phyloP scores from a whole-genome alignment of 768 basidiomycete genomes.

The Agaricus sinodeliciosus region DNA sequence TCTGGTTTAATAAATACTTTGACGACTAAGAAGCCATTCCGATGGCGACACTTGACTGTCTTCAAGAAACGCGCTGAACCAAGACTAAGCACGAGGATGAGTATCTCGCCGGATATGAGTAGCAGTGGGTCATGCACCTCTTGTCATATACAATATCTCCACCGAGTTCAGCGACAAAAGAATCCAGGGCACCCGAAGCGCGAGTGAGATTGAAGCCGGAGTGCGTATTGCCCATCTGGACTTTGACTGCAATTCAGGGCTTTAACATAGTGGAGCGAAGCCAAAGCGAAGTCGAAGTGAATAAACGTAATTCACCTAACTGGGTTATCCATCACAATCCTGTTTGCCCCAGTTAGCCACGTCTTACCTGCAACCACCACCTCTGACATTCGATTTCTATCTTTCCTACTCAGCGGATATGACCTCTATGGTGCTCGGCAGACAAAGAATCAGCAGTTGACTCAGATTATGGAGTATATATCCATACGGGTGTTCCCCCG shows the following conservation, averaged over 20 bases:
- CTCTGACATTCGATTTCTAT: no score
- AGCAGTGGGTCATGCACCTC: constrained; percentile 45
- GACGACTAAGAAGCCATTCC: constrained; percentile 77
- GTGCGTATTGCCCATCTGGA: constrained; percentile 70
- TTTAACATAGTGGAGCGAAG: constrained; percentile 2
- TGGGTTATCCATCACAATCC: neutral
- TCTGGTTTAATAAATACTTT: constrained; percentile 97
- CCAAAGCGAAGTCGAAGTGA: neutral
- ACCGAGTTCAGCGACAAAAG: constrained; percentile 84
- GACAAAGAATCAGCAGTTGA: no score
- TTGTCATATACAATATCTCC: constrained; percentile 87
- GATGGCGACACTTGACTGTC: constrained; percentile 84
- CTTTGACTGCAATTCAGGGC: neutral
- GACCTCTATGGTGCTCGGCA: no score
- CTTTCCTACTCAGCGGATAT: no score
- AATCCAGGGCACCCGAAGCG: constrained; percentile 78
- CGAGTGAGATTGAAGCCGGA: constrained; percentile 66
- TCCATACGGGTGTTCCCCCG: no score
- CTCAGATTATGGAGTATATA: no score
- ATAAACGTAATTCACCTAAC: neutral
- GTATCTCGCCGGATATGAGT: neutral
- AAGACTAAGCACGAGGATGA: constrained; percentile 33
- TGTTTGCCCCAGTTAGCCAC: neutral
- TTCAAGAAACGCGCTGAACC: constrained; percentile 68
- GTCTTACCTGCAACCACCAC: no score